A percentile compares a stretch with the other conserved stretches of the same genome.
These are phyloP conservation scores for Pleurotus sapidus DNA, from an alignment of 768 basidiomycete genomes.

Conservation along the genomic window DNA sequence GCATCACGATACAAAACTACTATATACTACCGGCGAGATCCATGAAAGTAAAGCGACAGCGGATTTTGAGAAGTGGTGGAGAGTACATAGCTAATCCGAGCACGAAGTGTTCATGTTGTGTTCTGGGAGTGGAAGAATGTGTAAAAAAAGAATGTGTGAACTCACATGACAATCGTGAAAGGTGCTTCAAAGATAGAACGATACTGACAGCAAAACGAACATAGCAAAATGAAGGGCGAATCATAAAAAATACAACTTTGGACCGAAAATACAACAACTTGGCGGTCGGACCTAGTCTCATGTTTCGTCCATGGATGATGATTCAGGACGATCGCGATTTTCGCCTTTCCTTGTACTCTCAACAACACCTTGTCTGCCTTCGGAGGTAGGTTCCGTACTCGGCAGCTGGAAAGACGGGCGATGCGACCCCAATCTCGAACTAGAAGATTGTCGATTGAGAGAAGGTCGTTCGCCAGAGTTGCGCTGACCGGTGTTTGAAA, in stretches of 20 bases:
- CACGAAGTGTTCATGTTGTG: not conserved
- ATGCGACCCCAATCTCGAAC: slow-evolving; percentile 8
- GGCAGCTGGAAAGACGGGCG: slow-evolving; percentile 6
- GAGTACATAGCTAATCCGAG: not conserved
- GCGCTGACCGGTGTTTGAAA: slow-evolving; percentile 2
- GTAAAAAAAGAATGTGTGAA: slow-evolving; percentile 1
- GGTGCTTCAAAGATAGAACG: not conserved
- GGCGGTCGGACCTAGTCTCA: slow-evolving; percentile 8
- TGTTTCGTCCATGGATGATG: slow-evolving; percentile 12
- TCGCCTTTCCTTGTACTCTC: slow-evolving; percentile 11
- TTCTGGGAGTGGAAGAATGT: not conserved
- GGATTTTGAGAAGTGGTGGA: not conserved
- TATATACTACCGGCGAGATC: not conserved
- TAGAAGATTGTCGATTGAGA: slow-evolving; percentile 21
- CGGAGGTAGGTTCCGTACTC: slow-evolving; percentile 5
- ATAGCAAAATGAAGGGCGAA: slow-evolving; percentile 1
- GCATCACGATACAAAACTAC: not conserved
- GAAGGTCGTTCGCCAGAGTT: slow-evolving; percentile 21
- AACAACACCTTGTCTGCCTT: not conserved
- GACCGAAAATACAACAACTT: slow-evolving; percentile 2
- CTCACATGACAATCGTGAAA: slow-evolving; percentile 6
- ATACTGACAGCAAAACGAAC: slow-evolving; percentile 7
- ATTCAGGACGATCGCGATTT: slow-evolving; percentile 18
- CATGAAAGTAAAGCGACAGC: not conserved
- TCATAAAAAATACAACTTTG: not conserved